Evolutionary conservation across 495 filamentous ascomycete species (phyloP).

Genomic region (Aspergillus steynii): DNA sequence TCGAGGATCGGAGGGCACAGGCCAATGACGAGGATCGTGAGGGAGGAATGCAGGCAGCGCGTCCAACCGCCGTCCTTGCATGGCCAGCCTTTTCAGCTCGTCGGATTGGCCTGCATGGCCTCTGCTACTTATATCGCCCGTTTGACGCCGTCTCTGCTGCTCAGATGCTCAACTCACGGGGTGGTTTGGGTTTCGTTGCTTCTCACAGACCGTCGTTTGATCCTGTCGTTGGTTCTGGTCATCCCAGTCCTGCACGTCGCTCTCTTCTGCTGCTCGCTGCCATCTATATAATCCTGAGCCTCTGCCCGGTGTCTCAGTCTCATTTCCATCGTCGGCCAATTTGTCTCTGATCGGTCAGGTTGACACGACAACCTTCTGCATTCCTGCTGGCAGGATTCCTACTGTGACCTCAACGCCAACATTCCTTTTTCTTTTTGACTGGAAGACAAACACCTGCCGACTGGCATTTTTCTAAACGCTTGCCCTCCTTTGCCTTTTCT

Average conservation of each 20-base stretch:
- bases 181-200: background rate
- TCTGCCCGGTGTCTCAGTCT: conserved; percentile 33
- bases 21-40: conserved; percentile 2
- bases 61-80: conserved; percentile 22
- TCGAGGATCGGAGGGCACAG: conserved; percentile 1
- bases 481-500: conserved; percentile 11
- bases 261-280: conserved; percentile 7
- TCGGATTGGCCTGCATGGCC: background rate
- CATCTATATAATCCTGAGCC: conserved; percentile 1
- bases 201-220: background rate
- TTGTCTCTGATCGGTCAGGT: conserved; percentile 32
- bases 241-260: conserved; percentile 7
- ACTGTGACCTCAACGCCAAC: conserved; percentile 31
- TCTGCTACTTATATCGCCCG: background rate
- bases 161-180: background rate
- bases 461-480: background rate
- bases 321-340: conserved; percentile 20
- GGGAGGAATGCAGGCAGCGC: conserved; percentile 23
- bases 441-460: conserved; percentile 3
- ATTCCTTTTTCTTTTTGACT: conserved; percentile 16
- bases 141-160: background rate
- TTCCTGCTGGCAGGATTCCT: conserved; percentile 48
- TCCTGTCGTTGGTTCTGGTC: background rate
- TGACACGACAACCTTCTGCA: conserved; percentile 48
- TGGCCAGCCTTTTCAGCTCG: conserved; percentile 3